Base-by-base conservation (phyloP, 2,329 filamentous ascomycete species). In the Raffaelea albimanens region DNA sequence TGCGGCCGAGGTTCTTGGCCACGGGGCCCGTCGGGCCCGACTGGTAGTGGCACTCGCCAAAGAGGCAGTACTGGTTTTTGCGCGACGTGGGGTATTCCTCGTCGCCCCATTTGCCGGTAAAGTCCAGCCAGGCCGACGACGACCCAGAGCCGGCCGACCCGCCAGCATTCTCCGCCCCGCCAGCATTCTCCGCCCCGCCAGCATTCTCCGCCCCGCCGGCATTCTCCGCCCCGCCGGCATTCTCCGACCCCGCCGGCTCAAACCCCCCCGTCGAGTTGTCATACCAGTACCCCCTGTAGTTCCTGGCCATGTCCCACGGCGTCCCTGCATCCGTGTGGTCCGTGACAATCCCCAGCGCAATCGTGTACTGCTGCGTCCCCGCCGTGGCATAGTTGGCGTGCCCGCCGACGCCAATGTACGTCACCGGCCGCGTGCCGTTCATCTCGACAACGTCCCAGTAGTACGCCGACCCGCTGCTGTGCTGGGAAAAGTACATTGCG, bases 381-480 rank as follows among this genome's bases (percentile, higher is more conserved):
- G 54, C 43, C 14, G 45, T 58, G 39, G 47, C 55, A 42, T 58
- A 58, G 49, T 56, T 56, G 43, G 57, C 57, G 43, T 58, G 57
- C 16, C 50, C 47, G 23, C 57, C 57, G 25, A 14, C 25, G 41
- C 47, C 56, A 23, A 56, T 40, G 44, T 55, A 58, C 9, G 51
- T 44, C 16, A 54, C 44, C 3, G 57, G 57, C 11, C 52, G 52
- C 31, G 39, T 31, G 19, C 38, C 42, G 18, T 40, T 50, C 38
- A 50, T 50, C 43, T 41, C 25, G 31, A 58, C 14, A 2, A 51
- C 52, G 29, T 48, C 44, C 50, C 53, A 58, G 33, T 50, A 50
- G 50, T 58, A 58, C 39, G 57, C 56, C 2, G 57, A 52, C 38
- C 57, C 57, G 34, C 52, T 20, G 29, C 47, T 42, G 50, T 58